A percentile compares a stretch with the other conserved stretches of the same genome.
These are phyloP conservation scores for Fusarium nurragi DNA, from an alignment of 2,329 filamentous ascomycete species.

Conservation along the genomic window DNA sequence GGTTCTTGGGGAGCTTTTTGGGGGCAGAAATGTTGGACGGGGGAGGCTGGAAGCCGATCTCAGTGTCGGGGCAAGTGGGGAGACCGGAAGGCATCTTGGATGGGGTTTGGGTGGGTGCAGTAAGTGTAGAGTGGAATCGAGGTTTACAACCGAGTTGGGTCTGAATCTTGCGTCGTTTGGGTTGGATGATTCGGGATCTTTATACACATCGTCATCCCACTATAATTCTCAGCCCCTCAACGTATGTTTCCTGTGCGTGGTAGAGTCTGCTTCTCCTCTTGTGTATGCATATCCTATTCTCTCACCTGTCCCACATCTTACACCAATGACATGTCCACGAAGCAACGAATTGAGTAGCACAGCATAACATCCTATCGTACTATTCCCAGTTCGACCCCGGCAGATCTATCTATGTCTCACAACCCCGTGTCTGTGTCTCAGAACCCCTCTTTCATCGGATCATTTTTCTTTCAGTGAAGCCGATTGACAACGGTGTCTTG, in stretches of 20 bases:
- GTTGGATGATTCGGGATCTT: background rate
- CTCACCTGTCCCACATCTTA: too few relatives aligned
- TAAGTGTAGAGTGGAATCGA: background rate
- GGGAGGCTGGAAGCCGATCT: slow-evolving; percentile 15
- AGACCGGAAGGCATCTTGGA: slow-evolving; percentile 16
- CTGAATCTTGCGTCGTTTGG: background rate
- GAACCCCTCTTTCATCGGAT: background rate
- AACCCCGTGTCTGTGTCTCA: background rate
- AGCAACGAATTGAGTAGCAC: too few relatives aligned
- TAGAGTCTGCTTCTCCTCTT: too few relatives aligned
- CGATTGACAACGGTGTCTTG: background rate
- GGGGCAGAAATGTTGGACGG: too few relatives aligned
- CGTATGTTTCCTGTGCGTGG: too few relatives aligned
- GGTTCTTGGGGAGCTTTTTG: too few relatives aligned
- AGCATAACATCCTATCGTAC: too few relatives aligned
- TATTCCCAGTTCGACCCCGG: background rate
- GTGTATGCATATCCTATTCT: too few relatives aligned
- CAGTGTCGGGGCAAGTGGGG: slow-evolving; percentile 3
- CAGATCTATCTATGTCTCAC: background rate
- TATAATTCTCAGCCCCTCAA: too few relatives aligned
- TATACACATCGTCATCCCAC: background rate
- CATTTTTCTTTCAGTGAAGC: background rate
- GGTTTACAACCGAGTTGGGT: too few relatives aligned
- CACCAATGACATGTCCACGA: too few relatives aligned
- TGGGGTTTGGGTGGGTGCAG: background rate